phyloP scores from a whole-genome alignment of 108 stramenopile genomes.

The Cyclotella cryptica region DNA sequence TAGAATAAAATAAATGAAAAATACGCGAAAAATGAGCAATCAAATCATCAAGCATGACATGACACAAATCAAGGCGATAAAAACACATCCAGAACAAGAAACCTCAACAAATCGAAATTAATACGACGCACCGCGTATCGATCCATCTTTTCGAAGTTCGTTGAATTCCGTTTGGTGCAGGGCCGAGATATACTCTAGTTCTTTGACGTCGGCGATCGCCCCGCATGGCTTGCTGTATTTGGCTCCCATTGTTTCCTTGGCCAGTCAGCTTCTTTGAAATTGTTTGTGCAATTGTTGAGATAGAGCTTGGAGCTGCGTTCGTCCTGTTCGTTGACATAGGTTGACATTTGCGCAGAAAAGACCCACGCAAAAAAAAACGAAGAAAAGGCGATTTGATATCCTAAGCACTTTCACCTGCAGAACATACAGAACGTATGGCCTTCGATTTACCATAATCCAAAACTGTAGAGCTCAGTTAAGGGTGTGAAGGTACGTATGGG shows the following conservation, averaged over 20 bases:
- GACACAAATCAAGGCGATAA: neutral
- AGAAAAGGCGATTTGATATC: no score
- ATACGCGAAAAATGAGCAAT: neutral
- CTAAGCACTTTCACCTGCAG: no score
- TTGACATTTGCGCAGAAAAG: no score
- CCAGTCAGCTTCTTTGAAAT: no score
- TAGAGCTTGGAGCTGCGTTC: no score
- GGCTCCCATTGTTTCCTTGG: conserved; percentile 19
- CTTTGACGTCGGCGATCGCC: conserved; percentile 63
- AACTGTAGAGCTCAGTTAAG: no score
- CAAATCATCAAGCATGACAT: neutral
- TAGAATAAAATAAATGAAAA: neutral
- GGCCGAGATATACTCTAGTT: conserved; percentile 70
- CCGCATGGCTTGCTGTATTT: conserved; percentile 47
- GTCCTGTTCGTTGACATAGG: no score
- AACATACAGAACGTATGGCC: no score
- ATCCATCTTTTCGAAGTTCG: conserved; percentile 47
- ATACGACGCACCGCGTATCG: conserved; percentile 34
- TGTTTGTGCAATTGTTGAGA: no score
- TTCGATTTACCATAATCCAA: no score
- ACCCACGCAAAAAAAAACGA: no score
- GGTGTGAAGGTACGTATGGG: no score
- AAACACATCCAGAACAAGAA: neutral
- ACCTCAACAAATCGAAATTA: neutral
- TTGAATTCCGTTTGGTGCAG: conserved; percentile 49